phyloP scores from a whole-genome alignment of 2,329 filamentous ascomycete species.

The Fusarium nodosum region DNA sequence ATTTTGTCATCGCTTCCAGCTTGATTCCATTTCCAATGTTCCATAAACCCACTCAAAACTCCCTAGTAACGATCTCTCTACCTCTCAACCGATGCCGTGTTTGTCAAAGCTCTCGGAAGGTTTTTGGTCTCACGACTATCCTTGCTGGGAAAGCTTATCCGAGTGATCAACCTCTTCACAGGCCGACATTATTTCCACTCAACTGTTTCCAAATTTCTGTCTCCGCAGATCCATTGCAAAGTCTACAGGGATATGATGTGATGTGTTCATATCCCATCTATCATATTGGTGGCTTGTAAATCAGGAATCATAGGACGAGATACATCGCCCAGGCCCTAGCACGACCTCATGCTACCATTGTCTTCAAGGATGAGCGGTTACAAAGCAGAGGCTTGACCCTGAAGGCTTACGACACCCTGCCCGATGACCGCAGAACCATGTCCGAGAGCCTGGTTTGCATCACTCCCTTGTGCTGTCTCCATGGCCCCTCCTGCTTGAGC shows the following conservation, averaged over 20 bases:
- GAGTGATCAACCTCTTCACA: neutral
- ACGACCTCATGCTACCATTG: conserved; percentile 19
- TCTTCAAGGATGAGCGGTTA: conserved; percentile 3
- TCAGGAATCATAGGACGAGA: conserved; percentile 1
- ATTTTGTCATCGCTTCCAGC: neutral
- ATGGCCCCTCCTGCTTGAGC: conserved; percentile 6
- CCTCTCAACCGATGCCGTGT: conserved; percentile 1
- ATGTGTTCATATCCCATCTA: conserved; percentile 9
- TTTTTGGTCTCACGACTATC: conserved; percentile 22
- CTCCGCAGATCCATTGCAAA: neutral
- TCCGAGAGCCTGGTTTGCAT: conserved; percentile 19
- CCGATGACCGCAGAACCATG: conserved; percentile 15
- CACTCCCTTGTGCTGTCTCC: conserved; percentile 6
- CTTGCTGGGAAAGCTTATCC: conserved; percentile 9
- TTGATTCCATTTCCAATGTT: conserved; percentile 15
- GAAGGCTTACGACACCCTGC: conserved; percentile 15
- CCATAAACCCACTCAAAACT: conserved; percentile 17
- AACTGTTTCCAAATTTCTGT: neutral
- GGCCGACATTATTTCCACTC: neutral
- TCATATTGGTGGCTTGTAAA: conserved; percentile 17
- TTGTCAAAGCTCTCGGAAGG: conserved; percentile 11
- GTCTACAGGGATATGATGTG: conserved; percentile 13
- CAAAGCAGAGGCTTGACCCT: neutral
- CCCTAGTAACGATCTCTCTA: conserved; percentile 2
- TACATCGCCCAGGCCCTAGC: conserved; percentile 16